Evolutionary conservation across 129 eudicot species (phyloP), one percentile per base, ranked within the genome.

Genomic region (Oenanthe sinensis): DNA sequence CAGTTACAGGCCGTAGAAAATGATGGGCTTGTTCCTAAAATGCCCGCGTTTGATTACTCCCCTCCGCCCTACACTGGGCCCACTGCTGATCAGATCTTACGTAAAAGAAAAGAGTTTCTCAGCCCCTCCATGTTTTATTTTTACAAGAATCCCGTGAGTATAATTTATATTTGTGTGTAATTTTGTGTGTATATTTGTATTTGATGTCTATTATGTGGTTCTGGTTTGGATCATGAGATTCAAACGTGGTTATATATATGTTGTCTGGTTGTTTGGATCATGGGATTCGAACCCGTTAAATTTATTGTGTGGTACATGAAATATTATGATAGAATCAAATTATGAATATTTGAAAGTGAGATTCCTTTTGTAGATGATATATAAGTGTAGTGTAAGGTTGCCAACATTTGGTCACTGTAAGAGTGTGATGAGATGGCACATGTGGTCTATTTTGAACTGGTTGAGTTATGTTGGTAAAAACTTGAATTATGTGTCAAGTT

Each of bases 61-160:
- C 97, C 98, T 54, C 97, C 98, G 74, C 84, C 88, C 30, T 93
- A 93, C 85, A 65, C 75, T 14, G 98, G 98, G 5, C 97, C 98
- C 76, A 78, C 88, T 33, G 85, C 91, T 72, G 87, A 80, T 11
- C 88, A 93, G 62, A 93, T 93, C 78, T 40, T 89, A 54, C 72
- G 65, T 36, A 93, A 93, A 77, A 87, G 98, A 2, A 89, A 89
- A 48, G 87, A 91, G 80, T 91, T 75, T 77, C 98, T 93, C 80
- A 93, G 91, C 75, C 98, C 98, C 79, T 86, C 98, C 71, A 91
- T 93, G 91, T 89, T 91, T 79, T 84, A 79, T 84, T 87, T 93
- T 83, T 91, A 91, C 80, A 87, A 87, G 8, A 79, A 91, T 39
- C 98, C 98, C 1, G 98, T 91, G 78, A 85, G 97, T 75, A 6